These are phyloP conservation scores for Heritiera littoralis DNA, from an alignment of 345 rosid genomes.

Conservation along the genomic window DNA sequence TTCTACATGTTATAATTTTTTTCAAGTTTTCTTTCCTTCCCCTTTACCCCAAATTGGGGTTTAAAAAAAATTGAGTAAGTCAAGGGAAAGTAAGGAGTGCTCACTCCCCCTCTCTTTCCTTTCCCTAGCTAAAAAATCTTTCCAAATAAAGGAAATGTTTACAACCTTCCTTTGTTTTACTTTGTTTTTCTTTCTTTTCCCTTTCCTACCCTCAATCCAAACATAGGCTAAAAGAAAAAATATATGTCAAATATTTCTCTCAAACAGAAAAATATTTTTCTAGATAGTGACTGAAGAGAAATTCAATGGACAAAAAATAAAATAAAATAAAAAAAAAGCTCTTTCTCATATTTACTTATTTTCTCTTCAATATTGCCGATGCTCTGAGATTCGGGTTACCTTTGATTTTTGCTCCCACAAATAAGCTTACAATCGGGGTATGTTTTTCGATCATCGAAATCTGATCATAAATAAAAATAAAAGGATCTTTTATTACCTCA, in stretches of 20 bases:
- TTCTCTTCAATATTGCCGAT: conserved; percentile 22
- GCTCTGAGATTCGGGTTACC: conserved; percentile 34
- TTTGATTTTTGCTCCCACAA: conserved; percentile 33
- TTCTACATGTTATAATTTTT: too few species aligned
- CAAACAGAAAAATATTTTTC: neutral
- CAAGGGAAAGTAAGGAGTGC: too few species aligned
- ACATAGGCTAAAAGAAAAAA: too few species aligned
- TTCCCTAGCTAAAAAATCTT: too few species aligned
- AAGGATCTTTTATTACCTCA: conserved; percentile 17
- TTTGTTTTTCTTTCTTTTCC: too few species aligned
- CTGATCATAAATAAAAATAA: conserved; percentile 20
- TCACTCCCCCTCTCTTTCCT: too few species aligned
- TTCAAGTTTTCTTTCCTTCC: too few species aligned
- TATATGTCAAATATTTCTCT: neutral
- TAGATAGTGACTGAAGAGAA: conserved; percentile 2
- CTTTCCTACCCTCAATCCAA: too few species aligned
- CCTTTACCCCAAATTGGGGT: too few species aligned
- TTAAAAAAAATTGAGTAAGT: too few species aligned
- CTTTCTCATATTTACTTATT: neutral
- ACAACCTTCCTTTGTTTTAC: too few species aligned
- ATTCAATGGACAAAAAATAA: neutral
- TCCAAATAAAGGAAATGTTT: too few species aligned
- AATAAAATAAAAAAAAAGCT: neutral
- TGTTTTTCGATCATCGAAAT: conserved; percentile 33
- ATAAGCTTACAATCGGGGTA: conserved; percentile 36